Base-by-base conservation (phyloP, 495 filamentous ascomycete species). In the Penicillium subrubescens region DNA sequence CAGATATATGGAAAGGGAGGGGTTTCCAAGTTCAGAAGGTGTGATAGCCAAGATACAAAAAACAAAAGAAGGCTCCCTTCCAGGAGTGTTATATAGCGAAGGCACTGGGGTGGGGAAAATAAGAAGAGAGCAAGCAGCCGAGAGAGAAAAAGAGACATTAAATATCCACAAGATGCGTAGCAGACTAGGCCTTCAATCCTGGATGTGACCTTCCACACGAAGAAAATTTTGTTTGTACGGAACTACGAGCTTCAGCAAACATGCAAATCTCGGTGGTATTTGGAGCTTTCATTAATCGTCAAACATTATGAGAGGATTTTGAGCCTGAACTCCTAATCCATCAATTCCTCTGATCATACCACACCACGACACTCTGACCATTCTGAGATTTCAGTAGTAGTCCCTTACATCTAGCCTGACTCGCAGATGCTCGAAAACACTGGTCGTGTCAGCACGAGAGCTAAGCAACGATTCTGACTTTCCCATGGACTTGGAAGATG, bases 371-470 rank as follows among this genome's bases (percentile, higher is more conserved):
- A 52, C 12, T 27, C 48, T 12, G 34, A 1, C 1, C 11, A 1
- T 12, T 3, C 17, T 33, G 51, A n/a, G 12, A 15, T 12, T 27
- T 74, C 68, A 82, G 59, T 83, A 84, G 67, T 82, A 84, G 23
- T 71, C 71, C 66, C 76, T 84, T 73, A 85, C 74, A 66, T 86
- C 82, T 59, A 86, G 66, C 59, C 78, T 71, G 25, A 79, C 67
- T 43, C 80, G 69, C 54, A 86, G 69, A 70, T 83, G 75, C 29
- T 84, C 83, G 72, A 86, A 82, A 14, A 81, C 77, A 73, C 68
- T 78, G 4, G 72, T 74, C 8, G 79, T 67, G n/a, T 70, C 72
- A 46, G 64, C 67, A 37, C 70, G 71, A n/a, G 73, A 69, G 23
- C 71, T 62, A 50, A 76, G 74, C 12, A 70, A 63, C 11, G 60